Conservation (phyloP, 2,329 filamentous ascomycete species). For the Calonectria hawksworthii region DNA sequence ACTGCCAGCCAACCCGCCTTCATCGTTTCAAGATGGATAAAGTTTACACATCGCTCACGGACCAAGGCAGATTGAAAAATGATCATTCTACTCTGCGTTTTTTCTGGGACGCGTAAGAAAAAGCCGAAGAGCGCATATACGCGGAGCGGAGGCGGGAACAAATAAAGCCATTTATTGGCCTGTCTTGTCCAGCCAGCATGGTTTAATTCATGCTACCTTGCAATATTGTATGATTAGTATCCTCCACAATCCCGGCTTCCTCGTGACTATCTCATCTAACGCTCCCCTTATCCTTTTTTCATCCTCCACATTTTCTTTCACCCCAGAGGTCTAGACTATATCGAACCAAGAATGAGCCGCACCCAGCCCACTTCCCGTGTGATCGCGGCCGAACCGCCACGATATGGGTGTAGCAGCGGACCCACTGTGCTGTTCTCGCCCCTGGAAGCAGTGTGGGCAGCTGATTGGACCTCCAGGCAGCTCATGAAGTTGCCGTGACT, state of each 20-base stretch:
- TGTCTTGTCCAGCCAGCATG: not conserved
- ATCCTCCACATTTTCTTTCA: not conserved
- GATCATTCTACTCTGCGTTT: not conserved
- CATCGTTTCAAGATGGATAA: not conserved
- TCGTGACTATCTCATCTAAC: not conserved
- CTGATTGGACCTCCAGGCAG: not conserved
- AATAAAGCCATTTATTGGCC: not conserved
- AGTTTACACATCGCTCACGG: not conserved
- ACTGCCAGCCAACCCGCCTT: not conserved
- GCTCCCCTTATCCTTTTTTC: not conserved
- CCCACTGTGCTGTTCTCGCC: not conserved
- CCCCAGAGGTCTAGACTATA: not conserved
- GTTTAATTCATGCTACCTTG: not conserved
- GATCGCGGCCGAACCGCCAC: not conserved
- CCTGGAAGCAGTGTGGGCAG: not conserved
- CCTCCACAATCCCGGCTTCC: not conserved
- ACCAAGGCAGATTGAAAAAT: conserved; percentile 7
- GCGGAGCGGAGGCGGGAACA: not conserved
- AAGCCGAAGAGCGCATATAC: not conserved
- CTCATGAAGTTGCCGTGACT: not conserved
- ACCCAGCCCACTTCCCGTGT: not conserved
- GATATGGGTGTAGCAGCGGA: not conserved
- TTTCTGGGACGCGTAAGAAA: not conserved
- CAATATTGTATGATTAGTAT: not conserved
- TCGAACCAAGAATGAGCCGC: not conserved